phyloP scores from a whole-genome alignment of 768 basidiomycete genomes.

The Mycena epipterygia region DNA sequence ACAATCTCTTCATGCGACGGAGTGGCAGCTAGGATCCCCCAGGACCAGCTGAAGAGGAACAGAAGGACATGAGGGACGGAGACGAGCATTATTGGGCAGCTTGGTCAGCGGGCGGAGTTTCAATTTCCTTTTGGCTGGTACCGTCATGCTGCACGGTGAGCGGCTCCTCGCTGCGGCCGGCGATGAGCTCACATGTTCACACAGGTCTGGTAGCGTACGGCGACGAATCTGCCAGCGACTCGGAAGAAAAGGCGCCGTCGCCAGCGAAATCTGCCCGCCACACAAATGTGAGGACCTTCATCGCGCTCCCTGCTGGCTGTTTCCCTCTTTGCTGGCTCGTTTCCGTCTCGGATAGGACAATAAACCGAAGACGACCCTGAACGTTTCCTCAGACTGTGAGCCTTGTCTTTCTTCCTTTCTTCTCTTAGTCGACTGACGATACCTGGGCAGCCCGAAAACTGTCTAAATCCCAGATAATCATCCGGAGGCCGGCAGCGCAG shows the following conservation, averaged over 20 bases:
- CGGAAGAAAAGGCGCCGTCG: slow-evolving; percentile 57
- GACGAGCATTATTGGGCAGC: background rate
- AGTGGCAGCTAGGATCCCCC: slow-evolving; percentile 43
- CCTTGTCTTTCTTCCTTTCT: slow-evolving; percentile 13
- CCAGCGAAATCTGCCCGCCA: slow-evolving; percentile 43
- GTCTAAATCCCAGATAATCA: slow-evolving; percentile 71
- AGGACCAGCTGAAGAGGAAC: slow-evolving; percentile 52
- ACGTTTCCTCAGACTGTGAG: slow-evolving; percentile 60
- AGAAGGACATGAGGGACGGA: slow-evolving; percentile 41
- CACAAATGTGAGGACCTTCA: slow-evolving; percentile 75
- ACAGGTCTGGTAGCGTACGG: slow-evolving; percentile 47
- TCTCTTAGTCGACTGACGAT: background rate
- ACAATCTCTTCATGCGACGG: slow-evolving; percentile 54
- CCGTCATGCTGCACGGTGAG: slow-evolving; percentile 37
- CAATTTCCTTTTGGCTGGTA: background rate
- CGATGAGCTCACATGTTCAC: background rate
- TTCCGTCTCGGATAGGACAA: slow-evolving; percentile 77
- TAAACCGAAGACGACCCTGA: slow-evolving; percentile 55
- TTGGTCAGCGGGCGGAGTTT: background rate
- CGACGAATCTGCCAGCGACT: slow-evolving; percentile 74
- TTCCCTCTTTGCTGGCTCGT: slow-evolving; percentile 77
- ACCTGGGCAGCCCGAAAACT: slow-evolving; percentile 56
- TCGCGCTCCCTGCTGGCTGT: slow-evolving; percentile 54
- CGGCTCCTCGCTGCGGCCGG: background rate
- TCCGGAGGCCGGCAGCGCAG: slow-evolving; percentile 63